Evolutionary conservation across 257 asterid species (phyloP).

Genomic region (Solanum stenotomum): DNA sequence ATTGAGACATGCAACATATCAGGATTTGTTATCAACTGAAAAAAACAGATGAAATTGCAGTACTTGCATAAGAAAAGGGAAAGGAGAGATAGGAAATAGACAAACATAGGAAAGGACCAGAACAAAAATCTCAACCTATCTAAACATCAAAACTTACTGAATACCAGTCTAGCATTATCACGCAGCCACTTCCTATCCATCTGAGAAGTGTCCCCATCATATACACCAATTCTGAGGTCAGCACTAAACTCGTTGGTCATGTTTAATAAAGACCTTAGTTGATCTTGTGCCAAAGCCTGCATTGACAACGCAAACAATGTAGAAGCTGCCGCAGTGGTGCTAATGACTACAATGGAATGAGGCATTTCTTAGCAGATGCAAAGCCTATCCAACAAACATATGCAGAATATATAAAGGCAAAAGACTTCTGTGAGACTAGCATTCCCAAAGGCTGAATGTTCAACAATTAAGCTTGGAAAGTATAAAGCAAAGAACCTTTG

Average conservation of each 20-base stretch:
- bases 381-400: background rate
- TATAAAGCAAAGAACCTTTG: constrained; percentile 47
- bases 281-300: constrained; percentile 99
- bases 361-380: constrained; percentile 3
- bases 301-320: constrained; percentile 11
- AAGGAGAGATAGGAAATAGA: background rate
- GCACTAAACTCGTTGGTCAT: constrained; percentile 51
- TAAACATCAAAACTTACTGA: constrained; percentile 13
- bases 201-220: constrained; percentile 92
- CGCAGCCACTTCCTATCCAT: constrained; percentile 75
- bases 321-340: background rate
- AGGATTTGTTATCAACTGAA: constrained; percentile 94
- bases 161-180: constrained; percentile 89
- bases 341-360: background rate
- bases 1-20: constrained; percentile 93
- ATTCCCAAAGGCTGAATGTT: background rate
- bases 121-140: background rate
- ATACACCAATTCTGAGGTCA: constrained; percentile 70
- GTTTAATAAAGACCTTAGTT: constrained; percentile 57
- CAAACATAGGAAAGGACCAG: background rate
- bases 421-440: background rate
- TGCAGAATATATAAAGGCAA: background rate
- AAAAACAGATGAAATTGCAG: constrained; percentile 16
- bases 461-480: background rate
- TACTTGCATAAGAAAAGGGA: background rate